Evolutionary conservation across 495 filamentous ascomycete species (phyloP).

Genomic region (Tuber melanosporum): DNA sequence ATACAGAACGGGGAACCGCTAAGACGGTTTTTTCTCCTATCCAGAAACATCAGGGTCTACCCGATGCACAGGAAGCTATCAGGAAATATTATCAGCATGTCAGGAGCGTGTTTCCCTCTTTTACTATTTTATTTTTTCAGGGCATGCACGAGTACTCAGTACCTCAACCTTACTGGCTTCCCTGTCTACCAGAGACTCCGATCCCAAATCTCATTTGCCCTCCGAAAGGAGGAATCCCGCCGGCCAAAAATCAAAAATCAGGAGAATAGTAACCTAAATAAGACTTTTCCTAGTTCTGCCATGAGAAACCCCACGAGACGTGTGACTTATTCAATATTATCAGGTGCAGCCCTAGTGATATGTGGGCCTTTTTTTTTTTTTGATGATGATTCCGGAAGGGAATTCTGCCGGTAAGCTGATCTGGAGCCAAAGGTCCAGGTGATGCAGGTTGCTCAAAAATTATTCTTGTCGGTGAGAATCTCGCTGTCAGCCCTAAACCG

Average conservation of each 20-base stretch:
- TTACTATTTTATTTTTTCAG: not conserved
- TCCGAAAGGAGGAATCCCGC: not conserved
- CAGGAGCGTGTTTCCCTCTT: not conserved
- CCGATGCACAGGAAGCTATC: not conserved
- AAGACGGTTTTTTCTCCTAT: not conserved
- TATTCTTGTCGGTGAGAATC: not conserved
- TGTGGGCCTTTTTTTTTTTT: not conserved
- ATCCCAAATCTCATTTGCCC: not conserved
- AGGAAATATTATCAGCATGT: not conserved
- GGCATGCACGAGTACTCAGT: not conserved
- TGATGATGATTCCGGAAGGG: not conserved
- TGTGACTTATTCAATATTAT: not conserved
- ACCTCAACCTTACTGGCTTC: not conserved
- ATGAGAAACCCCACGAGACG: not conserved
- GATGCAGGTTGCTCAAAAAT: not conserved
- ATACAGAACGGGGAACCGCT: not conserved
- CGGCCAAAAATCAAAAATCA: not conserved
- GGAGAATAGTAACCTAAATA: not conserved
- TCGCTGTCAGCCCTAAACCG: not conserved
- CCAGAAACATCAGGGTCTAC: not conserved
- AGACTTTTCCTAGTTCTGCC: not conserved
- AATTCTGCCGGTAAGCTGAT: not conserved
- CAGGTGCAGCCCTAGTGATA: not conserved
- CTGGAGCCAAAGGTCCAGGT: not conserved
- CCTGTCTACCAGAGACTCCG: not conserved